Evolutionary conservation across 1,284 basidiomycete genomes (phyloP).

Genomic region (Leccinum solheimii): DNA sequence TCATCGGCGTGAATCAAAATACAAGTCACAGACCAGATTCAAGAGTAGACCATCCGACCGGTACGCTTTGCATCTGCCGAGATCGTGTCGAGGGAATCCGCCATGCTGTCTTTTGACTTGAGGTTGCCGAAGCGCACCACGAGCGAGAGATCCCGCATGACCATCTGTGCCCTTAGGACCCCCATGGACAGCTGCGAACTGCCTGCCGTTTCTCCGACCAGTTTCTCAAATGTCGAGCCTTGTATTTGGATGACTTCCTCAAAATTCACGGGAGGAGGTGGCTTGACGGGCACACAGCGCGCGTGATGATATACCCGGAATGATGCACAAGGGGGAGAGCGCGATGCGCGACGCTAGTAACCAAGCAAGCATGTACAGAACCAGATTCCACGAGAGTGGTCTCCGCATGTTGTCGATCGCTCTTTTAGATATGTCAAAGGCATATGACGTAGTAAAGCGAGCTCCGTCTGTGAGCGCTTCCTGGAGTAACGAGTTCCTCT

Average conservation of each 20-base stretch:
- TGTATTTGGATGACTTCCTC: slow-evolving; percentile 59
- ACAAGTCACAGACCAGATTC: neutral
- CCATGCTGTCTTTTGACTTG: slow-evolving; percentile 56
- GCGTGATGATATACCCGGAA: slow-evolving; percentile 57
- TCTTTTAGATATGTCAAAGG: slow-evolving; percentile 45
- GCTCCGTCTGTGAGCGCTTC: slow-evolving; percentile 26
- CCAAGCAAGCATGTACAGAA: slow-evolving; percentile 50
- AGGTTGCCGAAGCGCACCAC: slow-evolving; percentile 62
- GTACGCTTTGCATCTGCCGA: slow-evolving; percentile 58
- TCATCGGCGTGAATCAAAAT: slow-evolving; percentile 17
- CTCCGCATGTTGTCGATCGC: slow-evolving; percentile 51
- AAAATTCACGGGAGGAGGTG: slow-evolving; percentile 48
- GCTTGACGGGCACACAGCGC: slow-evolving; percentile 37
- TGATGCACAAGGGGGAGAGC: slow-evolving; percentile 56
- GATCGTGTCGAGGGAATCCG: slow-evolving; percentile 51
- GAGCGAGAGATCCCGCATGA: slow-evolving; percentile 60
- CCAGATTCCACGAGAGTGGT: slow-evolving; percentile 57
- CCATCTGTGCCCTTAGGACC: slow-evolving; percentile 75
- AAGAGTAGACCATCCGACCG: slow-evolving; percentile 1
- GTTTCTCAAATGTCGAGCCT: slow-evolving; percentile 57
- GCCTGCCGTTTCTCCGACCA: slow-evolving; percentile 57
- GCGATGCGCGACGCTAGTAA: slow-evolving; percentile 41
- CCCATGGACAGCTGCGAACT: slow-evolving; percentile 60
- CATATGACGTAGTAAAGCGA: slow-evolving; percentile 40
- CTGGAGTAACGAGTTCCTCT: slow-evolving; percentile 22